Base-by-base conservation (phyloP, 2,329 filamentous ascomycete species). In the Chrysosporium queenslandicum region DNA sequence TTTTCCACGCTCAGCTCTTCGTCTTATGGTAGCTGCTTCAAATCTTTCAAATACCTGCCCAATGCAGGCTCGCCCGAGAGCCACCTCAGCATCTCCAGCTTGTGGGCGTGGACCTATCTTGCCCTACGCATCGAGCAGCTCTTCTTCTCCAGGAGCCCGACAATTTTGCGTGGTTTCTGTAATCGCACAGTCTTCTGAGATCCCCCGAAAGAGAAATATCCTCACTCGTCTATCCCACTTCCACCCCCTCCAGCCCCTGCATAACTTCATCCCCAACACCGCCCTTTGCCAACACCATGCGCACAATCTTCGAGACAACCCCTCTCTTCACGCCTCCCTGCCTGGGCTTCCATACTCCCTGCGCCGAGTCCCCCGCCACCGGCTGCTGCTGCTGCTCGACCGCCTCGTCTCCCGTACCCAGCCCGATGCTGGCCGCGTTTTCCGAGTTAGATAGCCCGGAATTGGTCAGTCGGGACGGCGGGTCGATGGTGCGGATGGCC, bases 251-350 rank as follows among this genome's bases (percentile, higher is more conserved):
- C 59, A 97, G 70, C 0, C 85, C 90, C 56, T 85, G 81, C 64
- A 97, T 74, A 4, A 96, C 85, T 67, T 96, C 91, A 58, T 90
- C 83, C 3, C 85, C 88, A 25, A 96, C 84, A 30, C 89, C 88
- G 0, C 85, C 85, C 61, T 78, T 80, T 64, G 86, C 80, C 54
- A 94, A 67, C 29, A 89, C 86, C 65, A 83, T 81, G 65, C 84
- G 81, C 55, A 94, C 81, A 71, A 96, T 86, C 50, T 77, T 76
- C 48, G 82, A 78, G 58, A 97, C 71, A 16, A 92, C 74, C 3
- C 71, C 74, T 61, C 88, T 80, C 72, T 86, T 89, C 34, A 91
- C 81, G 1, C 91, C 91, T 36, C 91, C 91, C 29, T 89, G 70
- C 29, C 87, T 86, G 36, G 90, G 85, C 62, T 81, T 86, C 91